Conservation (phyloP, 352 stramenopile genomes). For the Bremia lactucae region DNA sequence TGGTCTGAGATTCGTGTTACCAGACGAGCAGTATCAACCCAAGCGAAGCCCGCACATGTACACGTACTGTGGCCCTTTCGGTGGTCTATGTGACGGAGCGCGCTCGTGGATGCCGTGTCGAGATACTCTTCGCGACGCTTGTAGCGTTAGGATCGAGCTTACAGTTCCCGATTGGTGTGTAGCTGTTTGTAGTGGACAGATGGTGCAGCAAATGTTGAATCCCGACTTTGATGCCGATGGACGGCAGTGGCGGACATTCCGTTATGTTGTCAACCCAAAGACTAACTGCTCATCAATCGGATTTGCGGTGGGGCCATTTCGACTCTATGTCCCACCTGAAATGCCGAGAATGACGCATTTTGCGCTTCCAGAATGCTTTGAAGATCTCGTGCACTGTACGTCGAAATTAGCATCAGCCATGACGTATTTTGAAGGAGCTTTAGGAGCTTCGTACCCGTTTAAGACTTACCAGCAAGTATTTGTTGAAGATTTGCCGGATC, state of each 20-base stretch:
- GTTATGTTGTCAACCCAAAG: slow-evolving; percentile 72
- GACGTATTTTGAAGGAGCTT: slow-evolving; percentile 64
- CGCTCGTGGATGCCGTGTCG: slow-evolving; percentile 80
- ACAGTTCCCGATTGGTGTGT: slow-evolving; percentile 77
- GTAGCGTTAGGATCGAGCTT: slow-evolving; percentile 62
- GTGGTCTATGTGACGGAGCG: slow-evolving; percentile 68
- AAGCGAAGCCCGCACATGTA: slow-evolving; percentile 80
- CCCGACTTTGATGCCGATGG: slow-evolving; percentile 30
- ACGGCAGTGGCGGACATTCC: slow-evolving; percentile 50
- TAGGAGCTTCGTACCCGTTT: slow-evolving; percentile 69
- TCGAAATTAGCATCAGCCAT: slow-evolving; percentile 62
- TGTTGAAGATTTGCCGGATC: slow-evolving; percentile 69
- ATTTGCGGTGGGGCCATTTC: slow-evolving; percentile 72
- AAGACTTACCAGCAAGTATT: slow-evolving; percentile 85
- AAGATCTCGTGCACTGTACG: slow-evolving; percentile 67
- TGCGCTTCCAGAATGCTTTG: slow-evolving; percentile 59
- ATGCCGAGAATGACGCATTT: slow-evolving; percentile 82
- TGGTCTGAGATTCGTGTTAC: slow-evolving; percentile 62
- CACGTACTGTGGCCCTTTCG: slow-evolving; percentile 75
- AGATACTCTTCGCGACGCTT: slow-evolving; percentile 63
- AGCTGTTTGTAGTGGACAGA: slow-evolving; percentile 69
- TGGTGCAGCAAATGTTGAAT: slow-evolving; percentile 74
- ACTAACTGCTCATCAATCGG: slow-evolving; percentile 74
- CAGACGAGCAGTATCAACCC: slow-evolving; percentile 50
- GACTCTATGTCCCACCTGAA: slow-evolving; percentile 58